Conservation (phyloP, 495 filamentous ascomycete species). For the Hyaloscypha finlandica region DNA sequence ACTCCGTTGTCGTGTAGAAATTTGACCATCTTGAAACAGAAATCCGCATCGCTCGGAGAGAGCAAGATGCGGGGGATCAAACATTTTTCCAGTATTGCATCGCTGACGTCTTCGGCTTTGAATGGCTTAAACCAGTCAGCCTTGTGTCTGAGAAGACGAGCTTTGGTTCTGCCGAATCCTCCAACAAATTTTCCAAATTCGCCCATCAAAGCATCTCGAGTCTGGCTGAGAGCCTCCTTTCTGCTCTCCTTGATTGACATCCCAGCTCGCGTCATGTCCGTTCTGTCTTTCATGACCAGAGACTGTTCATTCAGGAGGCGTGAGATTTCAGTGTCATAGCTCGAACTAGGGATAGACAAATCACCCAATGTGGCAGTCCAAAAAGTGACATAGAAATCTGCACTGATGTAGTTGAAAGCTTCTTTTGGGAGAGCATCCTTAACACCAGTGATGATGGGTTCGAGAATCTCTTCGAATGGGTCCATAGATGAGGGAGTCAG, state of each 20-base stretch:
- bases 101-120: conserved; percentile 67
- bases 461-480: conserved; percentile 72
- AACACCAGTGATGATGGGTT: conserved; percentile 71
- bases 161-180: conserved; percentile 60
- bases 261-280: conserved; percentile 65
- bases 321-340: conserved; percentile 71
- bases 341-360: conserved; percentile 68
- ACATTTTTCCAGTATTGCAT: conserved; percentile 83
- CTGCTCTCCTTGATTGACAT: conserved; percentile 64
- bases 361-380: conserved; percentile 88
- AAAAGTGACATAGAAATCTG: conserved; percentile 86
- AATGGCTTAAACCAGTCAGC: conserved; percentile 71
- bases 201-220: conserved; percentile 61
- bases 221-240: conserved; percentile 58
- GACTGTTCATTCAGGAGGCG: conserved; percentile 61
- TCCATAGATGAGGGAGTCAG: conserved; percentile 30
- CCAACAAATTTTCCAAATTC: conserved; percentile 72
- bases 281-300: conserved; percentile 66
- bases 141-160: conserved; percentile 74
- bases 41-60: conserved; percentile 84
- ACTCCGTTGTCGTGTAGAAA: conserved; percentile 81
- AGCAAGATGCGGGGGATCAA: conserved; percentile 83
- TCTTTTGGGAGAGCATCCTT: conserved; percentile 59
- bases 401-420: conserved; percentile 66
- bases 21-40: conserved; percentile 79